These are phyloP conservation scores for Funneliformis caledonium DNA, from an alignment of 371 early-diverging fungal genomes.

Conservation along the genomic window DNA sequence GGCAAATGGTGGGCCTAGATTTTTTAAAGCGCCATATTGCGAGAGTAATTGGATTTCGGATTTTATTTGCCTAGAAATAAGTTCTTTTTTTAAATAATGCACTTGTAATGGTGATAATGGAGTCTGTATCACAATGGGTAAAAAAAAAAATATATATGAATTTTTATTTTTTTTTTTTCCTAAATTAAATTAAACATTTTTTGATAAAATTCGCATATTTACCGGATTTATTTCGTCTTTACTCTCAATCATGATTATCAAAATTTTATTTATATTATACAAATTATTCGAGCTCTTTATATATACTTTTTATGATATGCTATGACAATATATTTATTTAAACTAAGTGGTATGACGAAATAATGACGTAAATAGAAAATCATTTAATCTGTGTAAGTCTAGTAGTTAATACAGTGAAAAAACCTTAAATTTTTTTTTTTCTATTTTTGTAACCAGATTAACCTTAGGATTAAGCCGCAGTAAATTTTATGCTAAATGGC, in stretches of 20 bases:
- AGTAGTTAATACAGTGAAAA: no score
- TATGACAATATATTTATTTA: no score
- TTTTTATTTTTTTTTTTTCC: neutral
- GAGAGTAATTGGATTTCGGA: slow-evolving; percentile 13
- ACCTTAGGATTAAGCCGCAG: no score
- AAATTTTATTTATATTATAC: neutral
- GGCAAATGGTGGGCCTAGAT: neutral
- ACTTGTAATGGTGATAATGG: slow-evolving; percentile 31
- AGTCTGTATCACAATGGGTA: neutral
- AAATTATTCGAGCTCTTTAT: neutral
- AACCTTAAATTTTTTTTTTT: no score
- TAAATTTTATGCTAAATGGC: no score
- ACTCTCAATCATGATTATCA: neutral
- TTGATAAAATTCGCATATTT: neutral
- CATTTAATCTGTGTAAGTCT: no score
- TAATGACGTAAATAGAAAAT: no score
- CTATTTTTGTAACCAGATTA: no score
- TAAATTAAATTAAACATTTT: neutral
- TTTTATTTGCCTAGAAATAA: slow-evolving; percentile 21
- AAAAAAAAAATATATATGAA: neutral
- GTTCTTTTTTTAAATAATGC: slow-evolving; percentile 33
- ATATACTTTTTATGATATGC: neutral
- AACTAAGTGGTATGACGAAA: no score
- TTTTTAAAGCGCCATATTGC: neutral
- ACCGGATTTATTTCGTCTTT: neutral